Evolutionary conservation across 1,139 yeast species (phyloP), one percentile per base, ranked within the genome.

Genomic region (Kodamaea alishanica): DNA sequence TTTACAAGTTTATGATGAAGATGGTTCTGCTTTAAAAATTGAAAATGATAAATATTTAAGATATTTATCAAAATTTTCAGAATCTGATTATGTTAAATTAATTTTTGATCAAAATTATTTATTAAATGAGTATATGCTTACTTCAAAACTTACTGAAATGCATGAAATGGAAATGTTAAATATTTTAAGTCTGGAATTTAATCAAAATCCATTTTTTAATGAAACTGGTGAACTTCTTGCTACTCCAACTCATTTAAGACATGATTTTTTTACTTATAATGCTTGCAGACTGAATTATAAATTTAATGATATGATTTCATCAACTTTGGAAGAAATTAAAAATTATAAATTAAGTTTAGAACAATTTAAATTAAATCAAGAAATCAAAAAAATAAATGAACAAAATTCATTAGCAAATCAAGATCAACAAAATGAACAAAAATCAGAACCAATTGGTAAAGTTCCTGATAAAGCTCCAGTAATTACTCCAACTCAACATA

Each of bases 161-260:
- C 76, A 70, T 45, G 59, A 53, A 31, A 29, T 45, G 8, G 74
- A 70, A 42, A 54, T 64, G 44, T 37, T 42, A 12, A 30, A 36
- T 20, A 34, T 44, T 11, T 37, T 63, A 9, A 45, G 44, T 22
- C 37, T 55, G 5, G 44, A 42, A 4, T 52, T 47, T 2, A 49
- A 64, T 3, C 40, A 48, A 30, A 28, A 34, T 6, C 37, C 56
- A 11, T 42, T 56, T 7, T 48, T 57, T 20, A 20, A 35, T 1
- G 49, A 39, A n/a, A 25, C 24, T 9, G 40, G 41, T 2, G 22
- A 38, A 20, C 32, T 47, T 22, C 42, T 33, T 12, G 36, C 36
- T 15, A 28, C 36, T 20, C 51, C 52, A 25, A 42, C 43, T 8
- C 41, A 49, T 1, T 37, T 63, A n/a, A 55, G 67, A 25, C 68